These are phyloP conservation scores for Cercospora zeina DNA, from an alignment of 2,329 filamentous ascomycete genomes.

Conservation along the genomic window DNA sequence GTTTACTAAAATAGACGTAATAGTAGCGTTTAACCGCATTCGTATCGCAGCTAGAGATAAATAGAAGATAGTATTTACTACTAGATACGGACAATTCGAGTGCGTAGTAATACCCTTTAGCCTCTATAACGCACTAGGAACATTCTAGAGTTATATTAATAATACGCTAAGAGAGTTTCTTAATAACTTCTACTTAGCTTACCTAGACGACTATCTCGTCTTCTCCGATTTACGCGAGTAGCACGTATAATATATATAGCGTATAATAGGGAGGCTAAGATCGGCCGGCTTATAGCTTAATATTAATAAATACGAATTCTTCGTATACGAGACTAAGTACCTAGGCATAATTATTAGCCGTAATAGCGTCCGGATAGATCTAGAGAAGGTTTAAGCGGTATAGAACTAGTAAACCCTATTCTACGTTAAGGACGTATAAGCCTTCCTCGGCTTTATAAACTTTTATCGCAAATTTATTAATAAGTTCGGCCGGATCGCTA, in stretches of 20 bases:
- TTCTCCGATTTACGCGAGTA: slow-evolving; percentile 8
- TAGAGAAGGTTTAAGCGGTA: slow-evolving; percentile 21
- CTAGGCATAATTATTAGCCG: slow-evolving; percentile 27
- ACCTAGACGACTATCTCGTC: slow-evolving; percentile 15
- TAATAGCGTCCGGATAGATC: slow-evolving; percentile 24
- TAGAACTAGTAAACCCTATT: slow-evolving; percentile 20
- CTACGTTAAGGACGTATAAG: slow-evolving; percentile 26
- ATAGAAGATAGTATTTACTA: slow-evolving; percentile 22
- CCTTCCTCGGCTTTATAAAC: slow-evolving; percentile 26
- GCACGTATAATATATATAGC: slow-evolving; percentile 26
- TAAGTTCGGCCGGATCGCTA: background rate
- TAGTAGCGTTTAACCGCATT: slow-evolving; percentile 20
- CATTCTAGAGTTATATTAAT: slow-evolving; percentile 19
- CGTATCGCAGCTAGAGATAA: slow-evolving; percentile 13
- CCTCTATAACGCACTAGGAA: too few relatives aligned
- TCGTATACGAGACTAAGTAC: slow-evolving; percentile 26
- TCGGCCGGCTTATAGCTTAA: slow-evolving; percentile 21
- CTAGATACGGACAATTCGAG: slow-evolving; percentile 17
- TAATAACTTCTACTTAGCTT: slow-evolving; percentile 11
- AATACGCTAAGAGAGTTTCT: slow-evolving; percentile 11
- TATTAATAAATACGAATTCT: slow-evolving; percentile 31
- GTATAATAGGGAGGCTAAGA: slow-evolving; percentile 24
- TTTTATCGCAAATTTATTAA: background rate
- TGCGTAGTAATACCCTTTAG: slow-evolving; percentile 20
- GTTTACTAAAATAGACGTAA: slow-evolving; percentile 31